Base-by-base conservation (phyloP, 1,284 basidiomycete genomes). In the Coriolopsis trogii region DNA sequence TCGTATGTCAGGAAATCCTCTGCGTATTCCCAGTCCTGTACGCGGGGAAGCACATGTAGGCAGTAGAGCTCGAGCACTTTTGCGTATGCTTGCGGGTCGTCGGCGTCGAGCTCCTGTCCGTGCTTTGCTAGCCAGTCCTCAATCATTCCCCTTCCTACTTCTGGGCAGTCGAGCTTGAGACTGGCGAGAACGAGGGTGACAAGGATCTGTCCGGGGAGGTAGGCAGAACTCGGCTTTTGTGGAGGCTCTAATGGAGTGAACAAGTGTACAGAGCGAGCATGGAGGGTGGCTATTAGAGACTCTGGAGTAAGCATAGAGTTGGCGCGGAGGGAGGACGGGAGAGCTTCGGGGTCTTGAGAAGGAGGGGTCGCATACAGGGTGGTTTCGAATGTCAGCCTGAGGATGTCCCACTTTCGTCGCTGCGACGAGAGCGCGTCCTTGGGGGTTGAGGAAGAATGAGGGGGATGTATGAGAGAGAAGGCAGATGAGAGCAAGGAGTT, bases 331-430 rank as follows among this genome's bases (percentile, higher is more conserved):
- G 75, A 53, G 8, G 74, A 66, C 0, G 86, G 84, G 21, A 87
- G 65, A 6, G 67, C 63, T 4, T 74, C 68, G 3, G 65, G 49
- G 30, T 70, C 70, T 16, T 79, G 67, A 0, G 76, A 67, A 25
- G 73, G 70, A 0, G 84, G 81, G 0, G 85, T 76, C 6, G 79
- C 68, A 63, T 85, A 89, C 25, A 89, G 70, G 0, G 85, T 89
- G 0, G 85, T 83, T 65, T 92, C 89, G 53, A 91, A 78, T 1
- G 89, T 91, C 58, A 92, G 85, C 20, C 89, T 79, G 4, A 92
- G 80, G 46, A 92, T 82, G 60, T 92, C 89, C 90, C 90, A 92
- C 72, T 90, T 91, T 45, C 84, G 75, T 15, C 88, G 78, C 54
- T 83, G 75, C 12, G 78, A 73, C 44, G 74, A 67, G 4, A 87